phyloP scores from a whole-genome alignment of 164 flowering plant species.

The Berberis vulgaris region DNA sequence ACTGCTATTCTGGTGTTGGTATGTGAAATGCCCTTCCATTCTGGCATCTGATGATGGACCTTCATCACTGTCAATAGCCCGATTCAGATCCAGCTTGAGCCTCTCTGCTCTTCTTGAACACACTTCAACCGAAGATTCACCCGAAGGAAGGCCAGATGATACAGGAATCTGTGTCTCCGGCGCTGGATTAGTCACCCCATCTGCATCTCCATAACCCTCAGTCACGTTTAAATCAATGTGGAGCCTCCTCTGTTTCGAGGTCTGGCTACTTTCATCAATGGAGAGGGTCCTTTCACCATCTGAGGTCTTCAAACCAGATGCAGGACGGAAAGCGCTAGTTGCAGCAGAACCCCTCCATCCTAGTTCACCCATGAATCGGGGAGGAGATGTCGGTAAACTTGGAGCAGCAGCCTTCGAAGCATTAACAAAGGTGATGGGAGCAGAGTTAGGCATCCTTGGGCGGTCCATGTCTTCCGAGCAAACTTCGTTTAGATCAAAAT shows the following conservation, averaged over 20 bases:
- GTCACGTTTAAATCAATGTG: conserved; percentile 75
- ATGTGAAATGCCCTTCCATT: conserved; percentile 21
- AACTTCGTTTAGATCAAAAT: conserved; percentile 64
- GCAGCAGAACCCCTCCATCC: conserved; percentile 80
- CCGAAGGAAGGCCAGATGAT: conserved; percentile 42
- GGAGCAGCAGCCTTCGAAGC: conserved; percentile 53
- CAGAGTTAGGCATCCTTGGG: conserved; percentile 13
- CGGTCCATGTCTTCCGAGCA: conserved; percentile 47
- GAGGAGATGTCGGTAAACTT: conserved; percentile 39
- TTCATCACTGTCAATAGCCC: conserved; percentile 48
- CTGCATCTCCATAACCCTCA: conserved; percentile 36
- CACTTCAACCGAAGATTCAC: conserved; percentile 52
- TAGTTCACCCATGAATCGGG: conserved; percentile 61
- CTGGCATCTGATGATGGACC: conserved; percentile 32
- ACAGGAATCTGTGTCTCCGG: conserved; percentile 24
- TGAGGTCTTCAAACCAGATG: conserved; percentile 49
- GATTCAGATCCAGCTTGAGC: conserved; percentile 61
- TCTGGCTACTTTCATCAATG: conserved; percentile 12
- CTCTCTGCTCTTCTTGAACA: conserved; percentile 52
- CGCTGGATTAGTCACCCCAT: conserved; percentile 5
- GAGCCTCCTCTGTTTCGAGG: conserved; percentile 25
- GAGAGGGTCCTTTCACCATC: conserved; percentile 22
- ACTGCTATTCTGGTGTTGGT: conserved; percentile 29
- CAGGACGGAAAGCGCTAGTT: conserved; percentile 79
- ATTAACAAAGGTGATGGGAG: conserved; percentile 47